These are phyloP conservation scores for Clarireedia monteithiana DNA, from an alignment of 2,329 filamentous ascomycete species.

Conservation along the genomic window DNA sequence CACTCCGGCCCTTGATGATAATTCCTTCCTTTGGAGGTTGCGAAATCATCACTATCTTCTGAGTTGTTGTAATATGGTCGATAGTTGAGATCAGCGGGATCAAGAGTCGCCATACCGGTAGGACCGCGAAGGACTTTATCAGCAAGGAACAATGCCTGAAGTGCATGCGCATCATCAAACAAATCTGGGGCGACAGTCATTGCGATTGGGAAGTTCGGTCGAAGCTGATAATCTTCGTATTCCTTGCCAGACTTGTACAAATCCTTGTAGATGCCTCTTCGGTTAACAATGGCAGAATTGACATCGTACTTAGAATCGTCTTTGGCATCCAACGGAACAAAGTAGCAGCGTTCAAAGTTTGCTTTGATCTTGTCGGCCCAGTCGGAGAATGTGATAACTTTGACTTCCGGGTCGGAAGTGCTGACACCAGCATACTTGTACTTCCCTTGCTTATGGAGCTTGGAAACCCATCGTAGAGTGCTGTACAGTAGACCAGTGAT, in stretches of 20 bases:
- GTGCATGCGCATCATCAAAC: slow-evolving; percentile 71
- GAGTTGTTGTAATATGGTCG: slow-evolving; percentile 90
- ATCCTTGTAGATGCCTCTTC: slow-evolving; percentile 96
- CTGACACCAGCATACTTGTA: slow-evolving; percentile 70
- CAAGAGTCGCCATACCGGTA: slow-evolving; percentile 90
- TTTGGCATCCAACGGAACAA: slow-evolving; percentile 60
- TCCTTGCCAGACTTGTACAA: slow-evolving; percentile 89
- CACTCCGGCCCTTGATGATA: slow-evolving; percentile 98
- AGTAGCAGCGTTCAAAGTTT: slow-evolving; percentile 92
- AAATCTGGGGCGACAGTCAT: slow-evolving; percentile 90
- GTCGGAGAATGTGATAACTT: slow-evolving; percentile 59
- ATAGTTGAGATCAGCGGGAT: slow-evolving; percentile 89
- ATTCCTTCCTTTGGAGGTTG: slow-evolving; percentile 88
- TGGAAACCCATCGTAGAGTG: slow-evolving; percentile 70
- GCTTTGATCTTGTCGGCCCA: slow-evolving; percentile 76
- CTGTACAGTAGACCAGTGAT: slow-evolving; percentile 93
- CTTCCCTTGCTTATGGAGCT: slow-evolving; percentile 57
- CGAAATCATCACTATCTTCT: slow-evolving; percentile 85
- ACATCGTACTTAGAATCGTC: slow-evolving; percentile 76
- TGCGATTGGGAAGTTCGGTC: slow-evolving; percentile 87
- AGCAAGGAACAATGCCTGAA: slow-evolving; percentile 70
- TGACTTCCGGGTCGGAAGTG: slow-evolving; percentile 41
- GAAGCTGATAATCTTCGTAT: slow-evolving; percentile 95
- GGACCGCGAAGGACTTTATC: slow-evolving; percentile 78
- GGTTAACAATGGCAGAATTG: slow-evolving; percentile 72